phyloP scores from a whole-genome alignment of 2,329 filamentous ascomycete genomes.

The Lachnellula subtilissima region DNA sequence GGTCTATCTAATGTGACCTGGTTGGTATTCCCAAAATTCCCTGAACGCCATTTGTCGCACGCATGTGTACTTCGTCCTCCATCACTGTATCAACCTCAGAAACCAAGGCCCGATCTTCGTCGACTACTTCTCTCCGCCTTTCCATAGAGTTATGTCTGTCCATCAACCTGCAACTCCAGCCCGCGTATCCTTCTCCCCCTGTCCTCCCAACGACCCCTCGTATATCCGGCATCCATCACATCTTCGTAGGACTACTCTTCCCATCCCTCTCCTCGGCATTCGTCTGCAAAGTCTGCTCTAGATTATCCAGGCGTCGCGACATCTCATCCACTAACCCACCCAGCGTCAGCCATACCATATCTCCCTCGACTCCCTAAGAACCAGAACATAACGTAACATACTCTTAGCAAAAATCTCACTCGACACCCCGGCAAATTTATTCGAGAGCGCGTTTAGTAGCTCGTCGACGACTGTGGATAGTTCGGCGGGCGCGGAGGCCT shows the following conservation, averaged over 20 bases:
- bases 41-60: not conserved
- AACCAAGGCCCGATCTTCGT: not conserved
- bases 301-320: slow-evolving; percentile 76
- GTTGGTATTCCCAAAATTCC: not conserved
- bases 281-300: slow-evolving; percentile 43
- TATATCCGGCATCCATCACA: slow-evolving; percentile 1
- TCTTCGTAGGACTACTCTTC: slow-evolving; percentile 26
- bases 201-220: not conserved
- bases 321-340: slow-evolving; percentile 77
- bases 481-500: slow-evolving; percentile 27
- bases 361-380: not conserved
- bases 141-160: not conserved
- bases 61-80: not conserved
- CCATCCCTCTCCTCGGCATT: slow-evolving; percentile 19
- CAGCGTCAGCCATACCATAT: not conserved
- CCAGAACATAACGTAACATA: slow-evolving; percentile 40
- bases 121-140: not conserved
- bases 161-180: not conserved
- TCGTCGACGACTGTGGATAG: slow-evolving; percentile 67
- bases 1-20: not conserved
- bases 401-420: slow-evolving; percentile 86
- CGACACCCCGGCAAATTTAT: slow-evolving; percentile 80
- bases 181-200: not conserved
- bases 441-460: slow-evolving; percentile 74
- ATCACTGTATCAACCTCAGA: not conserved